Base-by-base conservation (phyloP, 208 protist genomes). In the Naegleria lovaniensis region DNA sequence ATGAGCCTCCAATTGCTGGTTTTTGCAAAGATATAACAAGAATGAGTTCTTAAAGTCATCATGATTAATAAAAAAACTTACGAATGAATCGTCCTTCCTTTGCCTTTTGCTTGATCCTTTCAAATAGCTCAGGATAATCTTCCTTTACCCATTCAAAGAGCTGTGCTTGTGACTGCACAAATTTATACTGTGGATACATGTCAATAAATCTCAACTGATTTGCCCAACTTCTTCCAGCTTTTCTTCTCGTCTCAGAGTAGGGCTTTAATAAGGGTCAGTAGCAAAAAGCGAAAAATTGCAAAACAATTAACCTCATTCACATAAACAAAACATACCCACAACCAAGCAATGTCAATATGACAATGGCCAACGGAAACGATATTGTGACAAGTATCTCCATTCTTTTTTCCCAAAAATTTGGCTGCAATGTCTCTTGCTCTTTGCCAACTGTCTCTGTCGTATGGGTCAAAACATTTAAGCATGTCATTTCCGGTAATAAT, bases 281-380 rank as follows among this genome's bases (percentile, higher is more conserved):
- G 16, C 6, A 16, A 16, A 58, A 22, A 58, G 16, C 6, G 11
- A 58, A 58, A 22, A 22, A 58, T 22, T 6, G 52, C 52, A 58
- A 6, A 22, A 6, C 6, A 58, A 6, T 58, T 58, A 58, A 6
- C 52, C 52, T 58, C 16, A 16, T 58, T 58, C 16, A 6, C 16
- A 16, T 16, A n/a, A n/a, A n/a, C n/a, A n/a, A 58, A 22, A 58
- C 6, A 6, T 58, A n/a, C n/a, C 94, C 94, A 96, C 25, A 87
- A 87, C 84, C 84, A 87, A 29, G 85, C 93, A 11, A 92, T 93
- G 76, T 94, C 94, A 75, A 95, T 95, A 85, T 95, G 94, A 55
- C 94, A 95, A 79, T 94, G 92, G 0, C 94, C 94, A 16, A 93
- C 85, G 5, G 92, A 91, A 22, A 25, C 84, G 0, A 95, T 43